phyloP scores from a whole-genome alignment of 2,329 filamentous ascomycete species.

The Talaromyces sp. region DNA sequence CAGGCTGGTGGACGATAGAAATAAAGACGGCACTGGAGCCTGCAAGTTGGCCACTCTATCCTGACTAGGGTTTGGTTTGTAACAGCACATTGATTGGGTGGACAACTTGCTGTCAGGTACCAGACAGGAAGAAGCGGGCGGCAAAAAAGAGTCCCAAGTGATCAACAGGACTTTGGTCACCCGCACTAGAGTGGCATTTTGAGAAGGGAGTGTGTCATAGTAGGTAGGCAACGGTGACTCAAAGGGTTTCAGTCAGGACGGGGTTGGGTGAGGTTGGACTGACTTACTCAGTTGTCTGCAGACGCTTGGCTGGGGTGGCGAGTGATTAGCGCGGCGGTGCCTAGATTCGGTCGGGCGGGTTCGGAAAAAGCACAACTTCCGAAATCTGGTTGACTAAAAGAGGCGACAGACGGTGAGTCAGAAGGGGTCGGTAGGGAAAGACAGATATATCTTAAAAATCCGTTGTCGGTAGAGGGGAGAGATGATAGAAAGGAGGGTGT shows the following conservation, averaged over 20 bases:
- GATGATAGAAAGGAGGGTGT: background rate
- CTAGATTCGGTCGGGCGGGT: constrained; percentile 9
- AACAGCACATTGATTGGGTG: constrained; percentile 2
- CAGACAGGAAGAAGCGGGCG: constrained; percentile 1
- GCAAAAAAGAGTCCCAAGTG: constrained; percentile 9
- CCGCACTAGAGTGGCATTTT: background rate
- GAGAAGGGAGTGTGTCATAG: constrained; percentile 8
- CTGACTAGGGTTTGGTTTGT: background rate
- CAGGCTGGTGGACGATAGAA: background rate
- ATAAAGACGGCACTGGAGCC: constrained; percentile 6
- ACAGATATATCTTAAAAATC: background rate
- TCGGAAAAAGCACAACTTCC: constrained; percentile 14
- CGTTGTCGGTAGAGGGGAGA: background rate
- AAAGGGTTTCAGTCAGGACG: background rate
- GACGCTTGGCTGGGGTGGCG: constrained; percentile 7
- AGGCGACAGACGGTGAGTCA: constrained; percentile 17
- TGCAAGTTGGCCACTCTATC: constrained; percentile 5
- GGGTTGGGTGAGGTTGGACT: background rate
- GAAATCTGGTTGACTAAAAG: constrained; percentile 16
- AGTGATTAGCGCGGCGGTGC: constrained; percentile 14
- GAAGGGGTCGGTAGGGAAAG: background rate
- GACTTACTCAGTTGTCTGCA: constrained; percentile 7
- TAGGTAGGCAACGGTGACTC: constrained; percentile 12
- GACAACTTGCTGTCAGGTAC: constrained; percentile 6
- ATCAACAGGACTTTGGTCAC: constrained; percentile 1